Percentiles rank a stretch among this genome's conserved stretches.
Evolutionary conservation across 768 basidiomycete species (phyloP).

Genomic region (Serendipita sp.): DNA sequence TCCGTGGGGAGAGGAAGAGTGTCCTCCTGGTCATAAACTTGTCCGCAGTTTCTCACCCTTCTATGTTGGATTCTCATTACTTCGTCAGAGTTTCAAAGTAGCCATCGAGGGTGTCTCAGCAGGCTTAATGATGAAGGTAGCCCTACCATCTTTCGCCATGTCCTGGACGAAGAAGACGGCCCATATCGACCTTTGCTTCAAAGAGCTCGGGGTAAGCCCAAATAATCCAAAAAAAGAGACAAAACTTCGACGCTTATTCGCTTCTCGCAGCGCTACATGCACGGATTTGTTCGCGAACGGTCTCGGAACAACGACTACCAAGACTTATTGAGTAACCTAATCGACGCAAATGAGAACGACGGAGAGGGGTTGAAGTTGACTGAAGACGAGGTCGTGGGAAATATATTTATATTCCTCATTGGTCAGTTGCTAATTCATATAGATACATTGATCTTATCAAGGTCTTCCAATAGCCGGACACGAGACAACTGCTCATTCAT

Average conservation of each 20-base stretch:
- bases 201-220: background rate
- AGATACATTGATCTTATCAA: too few species aligned
- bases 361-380: slow-evolving; percentile 19
- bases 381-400: slow-evolving; percentile 32
- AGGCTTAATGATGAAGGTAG: background rate
- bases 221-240: background rate
- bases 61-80: background rate
- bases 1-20: background rate
- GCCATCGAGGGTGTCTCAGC: background rate
- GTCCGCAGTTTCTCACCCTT: background rate
- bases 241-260: too few species aligned
- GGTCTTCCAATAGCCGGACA: background rate
- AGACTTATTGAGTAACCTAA: slow-evolving; percentile 29
- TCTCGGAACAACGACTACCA: background rate
- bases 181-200: background rate
- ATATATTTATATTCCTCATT: slow-evolving; percentile 17
- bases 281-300: slow-evolving; percentile 11
- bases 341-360: slow-evolving; percentile 28
- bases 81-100: background rate
- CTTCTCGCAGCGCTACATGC: slow-evolving; percentile 12
- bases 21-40: background rate
- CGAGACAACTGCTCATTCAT: slow-evolving; percentile 20
- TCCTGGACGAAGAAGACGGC: background rate
- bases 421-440: background rate
- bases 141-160: background rate